Evolutionary conservation across 805 yeast species (phyloP), one percentile per base, ranked within the genome.

Genomic region (Pichia gijzeniarum): DNA sequence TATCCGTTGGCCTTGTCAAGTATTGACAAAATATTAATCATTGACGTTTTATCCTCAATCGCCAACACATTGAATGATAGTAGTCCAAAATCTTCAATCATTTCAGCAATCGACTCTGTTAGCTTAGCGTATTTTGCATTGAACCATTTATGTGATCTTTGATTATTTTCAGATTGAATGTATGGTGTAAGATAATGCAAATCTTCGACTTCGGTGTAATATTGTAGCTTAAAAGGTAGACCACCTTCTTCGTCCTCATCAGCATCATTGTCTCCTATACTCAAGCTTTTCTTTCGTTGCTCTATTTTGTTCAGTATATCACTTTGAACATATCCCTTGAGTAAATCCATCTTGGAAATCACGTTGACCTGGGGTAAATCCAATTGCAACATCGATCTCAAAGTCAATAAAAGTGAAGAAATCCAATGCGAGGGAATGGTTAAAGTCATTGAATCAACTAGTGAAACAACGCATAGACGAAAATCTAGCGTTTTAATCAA

Each of bases 1-100:
- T 93, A 93, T 0, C 99, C 99, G 55, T 83, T 86, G 2, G 97
- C 91, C 60, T 85, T 90, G 59, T 93, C 99, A 9, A 93, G 78
- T 2, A 78, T 70, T 14, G 84, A 72, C 37, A 93, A 72, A 32
- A 93, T 64, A 41, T 82, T 74, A 27, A 93, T 90, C 98, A 93
- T 93, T 28, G 93, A 80, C 48, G 80, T 79, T 58, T 93, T 93
- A 62, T 93, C 95, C 57, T 93, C 98, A 3, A 93, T 84, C 0
- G 95, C 78, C 36, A 93, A 65, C 1, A 93, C 99, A 56, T 88
- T 95, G 59, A 85, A 93, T 3, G 85, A 80, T 0, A 93, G 95
- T 44, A 93, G 69, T 37, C 88, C 85, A 63, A 85, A 93, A 60
- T 91, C 97, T 44, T 83, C 83, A 1, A 93, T 82, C 35, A 93